These are phyloP conservation scores for Pseudozyma hubeiensis DNA, from an alignment of 1,284 basidiomycete species.

Conservation along the genomic window DNA sequence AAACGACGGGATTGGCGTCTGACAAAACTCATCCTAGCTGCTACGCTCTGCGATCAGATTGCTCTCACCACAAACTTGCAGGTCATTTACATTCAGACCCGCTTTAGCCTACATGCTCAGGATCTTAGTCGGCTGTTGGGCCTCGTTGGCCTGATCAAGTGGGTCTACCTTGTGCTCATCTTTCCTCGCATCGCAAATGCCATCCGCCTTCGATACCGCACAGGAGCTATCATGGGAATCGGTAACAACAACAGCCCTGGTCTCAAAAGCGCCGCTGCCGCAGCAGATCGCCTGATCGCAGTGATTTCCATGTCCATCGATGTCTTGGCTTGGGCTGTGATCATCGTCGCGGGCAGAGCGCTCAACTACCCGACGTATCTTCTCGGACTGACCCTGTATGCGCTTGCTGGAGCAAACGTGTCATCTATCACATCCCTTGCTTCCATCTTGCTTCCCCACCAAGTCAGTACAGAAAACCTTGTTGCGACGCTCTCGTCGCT, in stretches of 20 bases:
- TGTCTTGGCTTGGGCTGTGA: constrained; percentile 1
- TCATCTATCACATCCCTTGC: constrained; percentile 7
- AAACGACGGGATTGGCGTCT: constrained; percentile 4
- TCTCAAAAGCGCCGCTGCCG: background rate
- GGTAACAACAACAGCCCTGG: background rate
- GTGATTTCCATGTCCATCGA: background rate
- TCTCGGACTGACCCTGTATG: background rate
- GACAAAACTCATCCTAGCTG: constrained; percentile 4
- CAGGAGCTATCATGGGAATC: background rate
- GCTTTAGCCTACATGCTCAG: constrained; percentile 4
- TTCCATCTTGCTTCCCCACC: background rate
- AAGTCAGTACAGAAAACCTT: background rate
- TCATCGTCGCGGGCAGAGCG: background rate
- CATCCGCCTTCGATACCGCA: background rate
- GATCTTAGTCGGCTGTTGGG: background rate
- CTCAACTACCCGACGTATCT: background rate
- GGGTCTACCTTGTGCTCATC: background rate
- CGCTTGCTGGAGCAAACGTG: background rate
- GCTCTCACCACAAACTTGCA: background rate
- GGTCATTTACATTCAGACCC: constrained; percentile 5
- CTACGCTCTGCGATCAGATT: constrained; percentile 5
- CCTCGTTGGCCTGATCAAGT: background rate
- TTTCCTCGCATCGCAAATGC: constrained; percentile 3
- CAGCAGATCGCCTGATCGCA: background rate
- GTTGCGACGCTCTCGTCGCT: constrained; percentile 3